Base-by-base conservation (phyloP, 768 basidiomycete genomes). In the Tubosaeta sp. region DNA sequence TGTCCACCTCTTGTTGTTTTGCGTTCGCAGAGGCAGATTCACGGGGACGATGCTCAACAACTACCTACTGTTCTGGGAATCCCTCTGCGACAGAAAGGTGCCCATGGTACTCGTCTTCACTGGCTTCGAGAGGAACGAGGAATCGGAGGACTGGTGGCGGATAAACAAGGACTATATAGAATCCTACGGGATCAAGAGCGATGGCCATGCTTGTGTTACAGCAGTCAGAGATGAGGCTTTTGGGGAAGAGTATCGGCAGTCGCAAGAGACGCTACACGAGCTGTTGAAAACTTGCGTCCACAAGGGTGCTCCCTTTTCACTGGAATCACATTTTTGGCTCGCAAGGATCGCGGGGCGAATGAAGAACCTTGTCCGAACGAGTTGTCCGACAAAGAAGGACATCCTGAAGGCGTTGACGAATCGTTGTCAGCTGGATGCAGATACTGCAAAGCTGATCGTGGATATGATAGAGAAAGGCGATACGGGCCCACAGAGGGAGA, bases 1-100 rank as follows among this genome's bases (percentile, higher is more conserved):
- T 31, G 61, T 79, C 33, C 71, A 65, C 50, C 73, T 78, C 13
- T 67, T 78, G 6, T 51, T 77, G 3, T 77, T 71, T 46, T 71
- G 71, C 56, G 66, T 76, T 65, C 69, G 71, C 5, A 72, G 67
- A 1, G 70, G 73, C 3, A 62, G 73, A 50, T 67, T 76, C 60
- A 71, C 65, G 32, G 63, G 69, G n/a, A 62, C 69, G 0, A 59
- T 65, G 37, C 64, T 66, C 44, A 66, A 68, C 55, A 78, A 76
- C 50, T 77, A 74, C 57, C 54, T 59, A 33, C 51, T 76, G n/a
- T 74, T 76, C 57, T 56, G 62, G 32, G 67, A 77, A 17, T 65
- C 70, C 22, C 71, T 77, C 29, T 77, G 77, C 50, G 52, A 49
- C 25, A 53, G 57, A 19, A 51, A 57, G 26, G 76, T 76, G 11